Base-by-base conservation (phyloP, 2,329 filamentous ascomycete species). In the Xylariaceae sp. region DNA sequence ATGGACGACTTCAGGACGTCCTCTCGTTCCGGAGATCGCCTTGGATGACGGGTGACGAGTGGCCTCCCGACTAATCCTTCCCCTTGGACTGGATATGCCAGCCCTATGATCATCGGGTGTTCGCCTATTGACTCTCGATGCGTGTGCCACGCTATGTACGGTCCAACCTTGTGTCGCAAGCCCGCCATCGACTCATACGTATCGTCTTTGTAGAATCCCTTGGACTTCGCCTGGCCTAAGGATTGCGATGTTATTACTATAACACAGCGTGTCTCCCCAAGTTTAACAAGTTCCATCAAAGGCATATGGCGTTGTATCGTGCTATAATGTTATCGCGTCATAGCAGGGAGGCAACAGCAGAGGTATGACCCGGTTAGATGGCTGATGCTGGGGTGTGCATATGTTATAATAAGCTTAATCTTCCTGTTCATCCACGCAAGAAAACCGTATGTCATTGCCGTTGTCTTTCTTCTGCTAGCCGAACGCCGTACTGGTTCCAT, bases 341-440 rank as follows among this genome's bases (percentile, higher is more conserved):
- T 40, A 29, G 21, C 9, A 29, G 12, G 22, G 4, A 19, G 9
- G 18, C 21, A 53, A 21, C 5, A 16, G 45, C 15, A 16, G 40
- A 22, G 36, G 16, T 19, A 19, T 1, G 39, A 16, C 5, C 36
- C 42, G 40, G 34, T 40, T 29, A 32, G 21, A 32, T 48, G 37
- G 9, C 48, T 53, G 47, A 54, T 59, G 49, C 54, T 50, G 54
- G 32, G 36, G 43, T 51, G 26, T 51, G 40, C 51, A 53, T 32
- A 43, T 29, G 44, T 26, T 44, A 44, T 36, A 58, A 53, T 54
- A 55, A 57, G 52, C 56, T 22, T 42, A n/a, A 15, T 6, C 12
- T 15, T 59, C 50, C 37, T 16, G 43, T 41, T 45, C 29, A 30
- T 32, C 47, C n/a, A 45, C 44, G 49, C 45, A 7, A 47, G 40